Evolutionary conservation across 176 grass and related monocot species (phyloP), one percentile per base, ranked within the genome.

Genomic region (Avena eriantha): DNA sequence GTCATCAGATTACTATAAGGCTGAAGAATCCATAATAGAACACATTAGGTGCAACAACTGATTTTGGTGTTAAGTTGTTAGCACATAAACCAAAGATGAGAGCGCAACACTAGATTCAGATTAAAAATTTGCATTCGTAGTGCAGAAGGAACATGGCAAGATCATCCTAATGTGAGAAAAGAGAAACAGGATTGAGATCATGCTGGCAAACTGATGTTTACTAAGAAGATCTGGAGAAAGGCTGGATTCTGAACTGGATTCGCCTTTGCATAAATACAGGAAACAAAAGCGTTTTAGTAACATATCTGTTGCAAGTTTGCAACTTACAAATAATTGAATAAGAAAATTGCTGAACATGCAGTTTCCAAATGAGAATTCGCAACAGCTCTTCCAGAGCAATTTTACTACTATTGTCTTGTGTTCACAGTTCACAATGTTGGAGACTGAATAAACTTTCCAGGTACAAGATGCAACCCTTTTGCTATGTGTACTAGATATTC

Each of bases 71-170:
- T 29, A 29, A 29, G 29, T 29, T 47, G 16, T 57, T 5, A 56
- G 65, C 10, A 41, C 35, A 64, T 43, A 65, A 67, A 12, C 39
- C 64, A 65, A 35, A 4, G 13, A 67, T 56, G 6, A 71, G 45
- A 53, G 63, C 47, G 73, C 47, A 79, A 19, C 11, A 16, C 19
- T 16, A 66, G 29, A 29, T 29, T 29, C 1, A 29, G 29, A 29
- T 29, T 18, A 4, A 67, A 8, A 84, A 67, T 47, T 69, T 16
- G 16, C 60, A 31, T 41, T 67, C 49, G 11, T 48, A 34, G 57
- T 60, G 58, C 54, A 57, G 16, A 85, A 19, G n/a, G 23, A 39
- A 54, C n/a, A 78, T 46, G 26, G 15, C 2, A 86, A 76, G 47
- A 4, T 64, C 29, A 29, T n/a, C 82, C 18, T 47, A 45, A 80